Percentiles rank a stretch among this genome's conserved stretches.
Evolutionary conservation across 2,329 filamentous ascomycete genomes (phyloP).

Genomic region (Seiridium unicorne): DNA sequence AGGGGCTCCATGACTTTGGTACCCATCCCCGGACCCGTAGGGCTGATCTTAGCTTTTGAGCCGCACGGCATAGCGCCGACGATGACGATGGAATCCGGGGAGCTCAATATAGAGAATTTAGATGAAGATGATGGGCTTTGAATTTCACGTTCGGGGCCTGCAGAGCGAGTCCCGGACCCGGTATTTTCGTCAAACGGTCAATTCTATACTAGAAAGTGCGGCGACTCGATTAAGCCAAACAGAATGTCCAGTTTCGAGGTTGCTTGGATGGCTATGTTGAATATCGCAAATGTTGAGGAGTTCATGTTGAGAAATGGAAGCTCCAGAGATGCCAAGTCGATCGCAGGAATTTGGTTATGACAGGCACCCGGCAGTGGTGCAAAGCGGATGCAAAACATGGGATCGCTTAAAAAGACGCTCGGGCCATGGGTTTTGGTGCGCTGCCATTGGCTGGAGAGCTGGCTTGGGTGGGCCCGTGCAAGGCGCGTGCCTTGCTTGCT

Average conservation of each 20-base stretch:
- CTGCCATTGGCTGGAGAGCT: slow-evolving; percentile 19
- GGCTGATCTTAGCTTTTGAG: slow-evolving; percentile 33
- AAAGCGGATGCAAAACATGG: slow-evolving; percentile 5
- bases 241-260: slow-evolving; percentile 6
- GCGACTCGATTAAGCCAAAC: slow-evolving; percentile 17
- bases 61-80: slow-evolving; percentile 33
- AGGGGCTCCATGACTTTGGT: not conserved
- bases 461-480: not conserved
- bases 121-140: slow-evolving; percentile 22
- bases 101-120: slow-evolving; percentile 18
- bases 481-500: slow-evolving; percentile 8
- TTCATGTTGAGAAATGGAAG: slow-evolving; percentile 25
- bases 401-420: slow-evolving; percentile 10
- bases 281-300: slow-evolving; percentile 5
- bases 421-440: not conserved
- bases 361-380: slow-evolving; percentile 1
- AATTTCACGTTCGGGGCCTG: slow-evolving; percentile 13
- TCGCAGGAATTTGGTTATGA: slow-evolving; percentile 24
- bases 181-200: slow-evolving; percentile 18
- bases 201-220: slow-evolving; percentile 13
- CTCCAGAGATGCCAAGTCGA: slow-evolving; percentile 22
- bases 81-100: slow-evolving; percentile 30
- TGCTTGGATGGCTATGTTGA: slow-evolving; percentile 6
- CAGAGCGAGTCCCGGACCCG: slow-evolving; percentile 2
- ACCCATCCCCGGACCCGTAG: slow-evolving; percentile 22